A percentile compares a stretch with the other conserved stretches of the same genome.
phyloP scores from a whole-genome alignment of 139 green algal genomes.

The Tetraselmis chui region DNA sequence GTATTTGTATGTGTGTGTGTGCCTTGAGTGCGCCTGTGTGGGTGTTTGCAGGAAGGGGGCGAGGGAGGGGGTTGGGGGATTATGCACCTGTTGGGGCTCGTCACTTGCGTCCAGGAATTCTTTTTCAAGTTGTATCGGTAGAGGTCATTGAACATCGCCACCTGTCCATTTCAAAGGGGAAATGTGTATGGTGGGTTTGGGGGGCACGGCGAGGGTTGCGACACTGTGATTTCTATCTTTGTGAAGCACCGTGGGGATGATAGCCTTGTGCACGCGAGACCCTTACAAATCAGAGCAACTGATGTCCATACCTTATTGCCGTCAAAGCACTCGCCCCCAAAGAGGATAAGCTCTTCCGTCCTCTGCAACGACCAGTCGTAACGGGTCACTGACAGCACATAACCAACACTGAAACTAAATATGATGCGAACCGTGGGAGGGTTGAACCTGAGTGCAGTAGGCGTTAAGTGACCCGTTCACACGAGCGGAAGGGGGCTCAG shows the following conservation, averaged over 20 bases:
- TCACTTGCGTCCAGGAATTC: conserved; percentile 57
- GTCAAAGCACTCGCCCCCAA: conserved; percentile 87
- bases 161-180: too few species aligned
- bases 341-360: conserved; percentile 71
- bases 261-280: too few species aligned
- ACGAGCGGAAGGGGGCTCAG: conserved; percentile 59
- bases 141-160: conserved; percentile 80
- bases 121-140: conserved; percentile 77
- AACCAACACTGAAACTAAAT: background rate
- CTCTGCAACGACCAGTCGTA: background rate
- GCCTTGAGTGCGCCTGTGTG: too few species aligned
- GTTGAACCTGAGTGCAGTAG: conserved; percentile 34
- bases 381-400: conserved; percentile 24
- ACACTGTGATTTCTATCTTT: too few species aligned
- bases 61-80: background rate
- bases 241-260: too few species aligned
- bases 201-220: too few species aligned
- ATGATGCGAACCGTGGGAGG: conserved; percentile 1
- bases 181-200: too few species aligned
- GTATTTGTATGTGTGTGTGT: too few species aligned
- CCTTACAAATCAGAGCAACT: too few species aligned
- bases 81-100: conserved; percentile 49
- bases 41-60: background rate
- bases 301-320: conserved; percentile 22
- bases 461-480: conserved; percentile 65